These are phyloP conservation scores for Schrenkiella parvula DNA, from an alignment of 345 rosid species.

Conservation along the genomic window DNA sequence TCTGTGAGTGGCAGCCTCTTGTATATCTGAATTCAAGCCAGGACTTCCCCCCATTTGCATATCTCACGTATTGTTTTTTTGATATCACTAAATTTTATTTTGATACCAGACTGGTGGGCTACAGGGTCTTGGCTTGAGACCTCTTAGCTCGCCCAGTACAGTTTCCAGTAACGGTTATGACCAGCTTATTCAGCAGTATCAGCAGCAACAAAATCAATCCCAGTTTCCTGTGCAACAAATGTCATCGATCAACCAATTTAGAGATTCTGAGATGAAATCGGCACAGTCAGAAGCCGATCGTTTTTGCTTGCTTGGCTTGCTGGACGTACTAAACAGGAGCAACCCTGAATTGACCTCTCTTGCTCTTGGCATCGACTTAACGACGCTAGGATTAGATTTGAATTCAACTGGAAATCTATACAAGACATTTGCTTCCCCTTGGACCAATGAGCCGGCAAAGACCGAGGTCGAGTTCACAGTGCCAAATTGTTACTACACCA, in stretches of 20 bases:
- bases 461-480: constrained; percentile 89
- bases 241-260: constrained; percentile 77
- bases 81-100: constrained; percentile 2
- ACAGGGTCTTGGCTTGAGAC: constrained; percentile 85
- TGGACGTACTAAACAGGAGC: constrained; percentile 68
- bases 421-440: constrained; percentile 97
- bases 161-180: constrained; percentile 75
- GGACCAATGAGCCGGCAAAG: constrained; percentile 96
- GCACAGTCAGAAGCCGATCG: constrained; percentile 73
- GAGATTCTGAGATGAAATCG: constrained; percentile 80
- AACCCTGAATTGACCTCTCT: constrained; percentile 77
- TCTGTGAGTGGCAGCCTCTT: constrained; percentile 70
- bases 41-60: neutral
- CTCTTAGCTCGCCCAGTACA: constrained; percentile 68
- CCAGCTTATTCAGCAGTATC: constrained; percentile 84
- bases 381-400: constrained; percentile 89
- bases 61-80: too few species aligned
- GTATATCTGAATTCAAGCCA: constrained; percentile 32
- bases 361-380: constrained; percentile 92
- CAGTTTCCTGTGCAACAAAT: constrained; percentile 89
- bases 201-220: constrained; percentile 79
- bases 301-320: constrained; percentile 77
- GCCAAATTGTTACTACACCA: constrained; percentile 90
- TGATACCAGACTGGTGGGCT: constrained; percentile 69
- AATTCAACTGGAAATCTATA: constrained; percentile 89